These are phyloP conservation scores for Apiotrichum akiyoshidainum DNA, from an alignment of 1,284 basidiomycete species.

Conservation along the genomic window DNA sequence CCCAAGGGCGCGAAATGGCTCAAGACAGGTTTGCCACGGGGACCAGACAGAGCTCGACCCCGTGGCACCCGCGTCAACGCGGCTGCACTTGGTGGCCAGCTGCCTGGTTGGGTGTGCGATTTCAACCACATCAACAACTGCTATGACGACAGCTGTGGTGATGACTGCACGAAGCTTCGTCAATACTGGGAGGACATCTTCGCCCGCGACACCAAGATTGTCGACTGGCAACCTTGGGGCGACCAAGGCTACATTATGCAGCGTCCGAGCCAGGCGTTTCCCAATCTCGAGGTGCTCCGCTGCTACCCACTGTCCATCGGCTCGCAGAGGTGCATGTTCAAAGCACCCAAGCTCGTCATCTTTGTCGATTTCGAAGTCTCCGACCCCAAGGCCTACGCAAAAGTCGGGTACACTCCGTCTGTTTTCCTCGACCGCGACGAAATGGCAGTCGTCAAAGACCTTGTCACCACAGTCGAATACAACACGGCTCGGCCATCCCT, in stretches of 20 bases:
- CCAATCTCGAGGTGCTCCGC: neutral
- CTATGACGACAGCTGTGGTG: neutral
- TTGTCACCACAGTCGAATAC: neutral
- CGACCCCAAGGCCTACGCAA: neutral
- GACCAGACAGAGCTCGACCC: neutral
- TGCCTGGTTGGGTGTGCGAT: conserved; percentile 1
- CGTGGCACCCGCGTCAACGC: neutral
- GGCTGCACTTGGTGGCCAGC: neutral
- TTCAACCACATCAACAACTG: neutral
- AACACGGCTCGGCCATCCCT: neutral
- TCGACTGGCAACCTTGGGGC: neutral
- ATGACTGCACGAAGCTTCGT: neutral
- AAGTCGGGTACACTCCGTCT: neutral
- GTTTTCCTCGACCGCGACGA: neutral
- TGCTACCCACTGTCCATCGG: neutral
- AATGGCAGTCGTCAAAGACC: neutral
- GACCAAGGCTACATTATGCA: neutral
- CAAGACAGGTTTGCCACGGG: neutral
- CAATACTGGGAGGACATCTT: neutral
- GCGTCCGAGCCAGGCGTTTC: neutral
- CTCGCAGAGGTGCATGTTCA: neutral
- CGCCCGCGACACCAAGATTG: neutral
- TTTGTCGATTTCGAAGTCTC: neutral
- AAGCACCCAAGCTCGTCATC: neutral
- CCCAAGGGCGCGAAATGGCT: neutral